A percentile compares a stretch with the other conserved stretches of the same genome.
phyloP scores from a whole-genome alignment of 2,329 filamentous ascomycete genomes.

The Calonectria honghensis region DNA sequence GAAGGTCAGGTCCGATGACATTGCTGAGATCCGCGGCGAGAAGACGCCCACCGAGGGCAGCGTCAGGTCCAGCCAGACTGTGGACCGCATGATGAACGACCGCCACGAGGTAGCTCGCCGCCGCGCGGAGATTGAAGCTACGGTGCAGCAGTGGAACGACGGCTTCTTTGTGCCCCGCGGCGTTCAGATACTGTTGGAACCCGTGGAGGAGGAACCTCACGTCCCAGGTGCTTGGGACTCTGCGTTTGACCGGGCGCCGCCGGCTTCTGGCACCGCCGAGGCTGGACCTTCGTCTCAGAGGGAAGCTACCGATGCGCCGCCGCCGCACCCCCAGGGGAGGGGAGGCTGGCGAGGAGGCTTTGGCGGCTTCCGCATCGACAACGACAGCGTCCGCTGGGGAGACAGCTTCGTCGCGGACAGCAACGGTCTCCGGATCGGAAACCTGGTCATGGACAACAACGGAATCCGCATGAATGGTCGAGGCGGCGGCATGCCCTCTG shows the following conservation, averaged over 20 bases:
- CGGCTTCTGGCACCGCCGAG: constrained; percentile 21
- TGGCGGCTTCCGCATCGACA: constrained; percentile 64
- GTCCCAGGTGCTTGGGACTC: constrained; percentile 55
- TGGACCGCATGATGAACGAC: constrained; percentile 20
- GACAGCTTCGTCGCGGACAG: constrained; percentile 65
- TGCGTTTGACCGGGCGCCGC: constrained; percentile 47
- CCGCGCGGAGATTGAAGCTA: constrained; percentile 60
- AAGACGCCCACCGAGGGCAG: constrained; percentile 42
- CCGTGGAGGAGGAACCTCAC: constrained; percentile 42
- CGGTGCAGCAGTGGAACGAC: constrained; percentile 73
- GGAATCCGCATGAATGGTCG: constrained; percentile 58
- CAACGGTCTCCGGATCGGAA: constrained; percentile 68
- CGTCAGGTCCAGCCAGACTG: constrained; percentile 37
- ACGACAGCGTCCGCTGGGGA: constrained; percentile 66
- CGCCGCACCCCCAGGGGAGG: not conserved
- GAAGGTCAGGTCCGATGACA: constrained; percentile 67
- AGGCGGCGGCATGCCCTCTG: constrained; percentile 19
- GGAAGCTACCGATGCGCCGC: constrained; percentile 37
- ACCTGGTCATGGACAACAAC: constrained; percentile 63
- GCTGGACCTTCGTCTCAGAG: constrained; percentile 41
- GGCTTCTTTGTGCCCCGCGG: constrained; percentile 73
- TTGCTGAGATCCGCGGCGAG: constrained; percentile 55
- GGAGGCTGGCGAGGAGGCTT: constrained; percentile 45
- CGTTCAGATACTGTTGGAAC: constrained; percentile 63
- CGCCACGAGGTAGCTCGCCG: constrained; percentile 52